Conservation (phyloP, 192 early-diverging fungal genomes). For the Backusella westeae region DNA sequence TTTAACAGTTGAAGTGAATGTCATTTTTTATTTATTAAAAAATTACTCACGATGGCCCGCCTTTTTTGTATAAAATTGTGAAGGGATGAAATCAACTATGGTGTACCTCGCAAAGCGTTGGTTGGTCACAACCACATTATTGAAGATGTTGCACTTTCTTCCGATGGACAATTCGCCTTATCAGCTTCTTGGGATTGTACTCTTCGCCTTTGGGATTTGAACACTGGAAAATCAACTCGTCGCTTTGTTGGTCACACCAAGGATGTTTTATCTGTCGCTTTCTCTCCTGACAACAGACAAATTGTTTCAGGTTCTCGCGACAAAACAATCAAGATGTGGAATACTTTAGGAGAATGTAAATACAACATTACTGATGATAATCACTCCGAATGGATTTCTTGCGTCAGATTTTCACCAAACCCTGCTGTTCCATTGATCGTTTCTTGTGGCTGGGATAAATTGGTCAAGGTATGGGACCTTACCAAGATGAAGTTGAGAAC, state of each 20-base stretch:
- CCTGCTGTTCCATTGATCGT: slow-evolving; percentile 94
- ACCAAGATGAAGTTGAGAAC: slow-evolving; percentile 96
- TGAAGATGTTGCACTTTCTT: slow-evolving; percentile 95
- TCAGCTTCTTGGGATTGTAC: slow-evolving; percentile 99
- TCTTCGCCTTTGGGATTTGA: slow-evolving; percentile 97
- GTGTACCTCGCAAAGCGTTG: slow-evolving; percentile 82
- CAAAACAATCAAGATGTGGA: slow-evolving; percentile 99
- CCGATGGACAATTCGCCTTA: slow-evolving; percentile 96
- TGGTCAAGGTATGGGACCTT: slow-evolving; percentile 99
- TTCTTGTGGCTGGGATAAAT: slow-evolving; percentile 97
- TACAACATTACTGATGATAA: slow-evolving; percentile 92
- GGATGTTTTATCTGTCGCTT: slow-evolving; percentile 96
- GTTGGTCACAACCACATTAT: slow-evolving; percentile 99
- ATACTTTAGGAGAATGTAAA: slow-evolving; percentile 99
- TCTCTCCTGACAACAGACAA: slow-evolving; percentile 99
- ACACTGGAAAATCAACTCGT: slow-evolving; percentile 88
- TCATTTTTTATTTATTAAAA: slow-evolving; percentile 8
- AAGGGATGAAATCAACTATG: slow-evolving; percentile 89
- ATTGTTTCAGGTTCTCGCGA: slow-evolving; percentile 97
- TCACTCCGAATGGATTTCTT: slow-evolving; percentile 97
- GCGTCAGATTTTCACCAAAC: slow-evolving; percentile 99
- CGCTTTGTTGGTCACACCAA: slow-evolving; percentile 94
- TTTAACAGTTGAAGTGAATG: slow-evolving; percentile 14
- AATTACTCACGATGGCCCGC: slow-evolving; percentile 18
- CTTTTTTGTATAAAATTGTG: neutral